Percentiles rank a stretch among this genome's conserved stretches.
phyloP scores from a whole-genome alignment of 768 basidiomycete genomes.

The Mycena filopes region DNA sequence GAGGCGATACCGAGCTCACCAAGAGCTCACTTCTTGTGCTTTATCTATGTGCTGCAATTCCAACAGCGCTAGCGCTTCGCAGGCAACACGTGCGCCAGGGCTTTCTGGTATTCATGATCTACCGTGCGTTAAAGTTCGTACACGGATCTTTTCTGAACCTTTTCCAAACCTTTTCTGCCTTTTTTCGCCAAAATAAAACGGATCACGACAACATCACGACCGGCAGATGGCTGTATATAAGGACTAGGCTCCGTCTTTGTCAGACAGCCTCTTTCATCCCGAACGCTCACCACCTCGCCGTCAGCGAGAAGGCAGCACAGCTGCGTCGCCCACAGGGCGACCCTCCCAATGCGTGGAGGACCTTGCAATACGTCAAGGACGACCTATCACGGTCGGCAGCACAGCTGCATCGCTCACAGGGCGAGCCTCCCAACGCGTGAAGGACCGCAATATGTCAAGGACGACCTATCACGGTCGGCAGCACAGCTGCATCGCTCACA shows the following conservation, averaged over 20 bases:
- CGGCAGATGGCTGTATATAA: neutral
- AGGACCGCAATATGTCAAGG: conserved; percentile 7
- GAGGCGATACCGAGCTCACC: no score
- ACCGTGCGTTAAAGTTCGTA: no score
- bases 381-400: conserved; percentile 13
- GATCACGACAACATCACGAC: no score
- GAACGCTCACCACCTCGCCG: conserved; percentile 16
- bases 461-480: no score
- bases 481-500: conserved; percentile 7
- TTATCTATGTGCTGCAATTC: no score
- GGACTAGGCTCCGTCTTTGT: neutral
- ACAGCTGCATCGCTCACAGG: conserved; percentile 6
- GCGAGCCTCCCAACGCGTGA: conserved; percentile 3
- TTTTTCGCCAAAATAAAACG: no score
- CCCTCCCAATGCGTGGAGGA: conserved; percentile 10
- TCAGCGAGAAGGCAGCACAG: neutral
- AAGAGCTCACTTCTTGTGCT: no score
- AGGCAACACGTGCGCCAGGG: no score
- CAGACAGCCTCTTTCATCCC: conserved; percentile 10
- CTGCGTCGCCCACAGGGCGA: neutral
- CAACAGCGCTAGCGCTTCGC: no score
- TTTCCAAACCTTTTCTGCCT: no score
- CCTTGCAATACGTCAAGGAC: conserved; percentile 5
- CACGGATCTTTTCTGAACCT: no score
- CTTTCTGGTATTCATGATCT: no score